phyloP scores from a whole-genome alignment of 2,329 filamentous ascomycete genomes.

The Ceratocystis ficicola region DNA sequence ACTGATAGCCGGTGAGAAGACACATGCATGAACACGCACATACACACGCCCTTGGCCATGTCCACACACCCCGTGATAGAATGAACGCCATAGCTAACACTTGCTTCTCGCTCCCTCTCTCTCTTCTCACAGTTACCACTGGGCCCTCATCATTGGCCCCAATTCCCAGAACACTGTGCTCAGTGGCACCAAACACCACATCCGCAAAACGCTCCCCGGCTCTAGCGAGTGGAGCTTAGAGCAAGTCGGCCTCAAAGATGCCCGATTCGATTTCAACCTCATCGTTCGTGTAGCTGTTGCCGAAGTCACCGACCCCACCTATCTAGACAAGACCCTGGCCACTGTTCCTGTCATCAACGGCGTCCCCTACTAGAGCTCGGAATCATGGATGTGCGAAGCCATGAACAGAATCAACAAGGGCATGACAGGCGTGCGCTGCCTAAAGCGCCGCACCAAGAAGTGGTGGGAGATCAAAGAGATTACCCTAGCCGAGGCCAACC shows the following conservation, averaged over 20 bases:
- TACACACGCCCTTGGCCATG: neutral
- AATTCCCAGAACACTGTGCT: constrained; percentile 4
- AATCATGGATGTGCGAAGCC: constrained; percentile 18
- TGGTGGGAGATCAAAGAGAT: constrained; percentile 19
- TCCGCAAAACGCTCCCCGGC: neutral
- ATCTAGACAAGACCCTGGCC: constrained; percentile 12
- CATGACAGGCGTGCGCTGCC: constrained; percentile 8
- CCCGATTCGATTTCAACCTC: constrained; percentile 16
- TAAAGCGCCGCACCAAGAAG: constrained; percentile 14
- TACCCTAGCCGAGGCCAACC: constrained; percentile 6
- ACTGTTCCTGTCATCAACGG: constrained; percentile 8
- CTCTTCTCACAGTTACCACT: constrained; percentile 10
- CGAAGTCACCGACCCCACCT: constrained; percentile 13
- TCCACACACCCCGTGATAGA: neutral
- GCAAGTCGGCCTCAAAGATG: constrained; percentile 8
- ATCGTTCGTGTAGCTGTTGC: constrained; percentile 17
- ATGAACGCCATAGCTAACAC: neutral
- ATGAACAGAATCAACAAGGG: constrained; percentile 15
- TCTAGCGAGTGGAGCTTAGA: constrained; percentile 9
- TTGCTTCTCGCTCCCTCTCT: neutral
- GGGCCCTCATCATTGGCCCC: constrained; percentile 16
- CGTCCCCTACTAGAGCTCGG: constrained; percentile 12
- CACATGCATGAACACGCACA: neutral
- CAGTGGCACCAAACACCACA: constrained; percentile 16
- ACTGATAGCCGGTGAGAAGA: neutral